Base-by-base conservation (phyloP, 192 early-diverging fungal genomes). In the Linderina pennispora region DNA sequence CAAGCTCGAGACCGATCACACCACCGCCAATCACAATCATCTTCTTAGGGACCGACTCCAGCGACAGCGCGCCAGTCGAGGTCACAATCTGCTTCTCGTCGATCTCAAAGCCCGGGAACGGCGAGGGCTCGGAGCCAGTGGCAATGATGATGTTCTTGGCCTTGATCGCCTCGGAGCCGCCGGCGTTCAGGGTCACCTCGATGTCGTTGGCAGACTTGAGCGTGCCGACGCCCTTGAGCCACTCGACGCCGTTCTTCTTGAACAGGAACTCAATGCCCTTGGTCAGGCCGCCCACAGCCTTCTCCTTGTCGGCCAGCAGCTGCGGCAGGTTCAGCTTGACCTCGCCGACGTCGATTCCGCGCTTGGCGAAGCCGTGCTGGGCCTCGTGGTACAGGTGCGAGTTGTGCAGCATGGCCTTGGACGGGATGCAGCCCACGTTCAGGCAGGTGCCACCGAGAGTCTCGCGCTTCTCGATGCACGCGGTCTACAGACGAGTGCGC, bases 391-490 rank as follows among this genome's bases (percentile, higher is more conserved):
- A 94, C 43, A 96, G 77, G 80, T 98, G 93, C 26, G 96, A 93
- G 83, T 98, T 97, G 84, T 98, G 83, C 55, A 98, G 81, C 64
- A 98, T 85, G 36, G 96, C 91, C 79, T 98, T 98, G 46, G 96
- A 98, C 33, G 96, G 96, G 72, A 98, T 98, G 79, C 94, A 98
- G 25, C 97, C 97, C 38, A 97, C 93, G 65, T 99, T 99, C 62
- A 99, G 77, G 72, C 97, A 99, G 24, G 97, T 99, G 36, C 97
- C 97, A 39, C 97, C 97, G 14, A 99, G 80, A 20, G 89, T 50
- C 19, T 93, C 94, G 50, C 94, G 91, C 70, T 87, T 91, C 79
- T 98, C 96, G 44, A 98, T 80, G 64, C 92, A 95, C 17, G 91
- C 96, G 20, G 90, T 90, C 90, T 94, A 80, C 28, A 31, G 28